These are phyloP conservation scores for Xerophyta viscosa DNA, from an alignment of 106 monocot species.

Conservation along the genomic window DNA sequence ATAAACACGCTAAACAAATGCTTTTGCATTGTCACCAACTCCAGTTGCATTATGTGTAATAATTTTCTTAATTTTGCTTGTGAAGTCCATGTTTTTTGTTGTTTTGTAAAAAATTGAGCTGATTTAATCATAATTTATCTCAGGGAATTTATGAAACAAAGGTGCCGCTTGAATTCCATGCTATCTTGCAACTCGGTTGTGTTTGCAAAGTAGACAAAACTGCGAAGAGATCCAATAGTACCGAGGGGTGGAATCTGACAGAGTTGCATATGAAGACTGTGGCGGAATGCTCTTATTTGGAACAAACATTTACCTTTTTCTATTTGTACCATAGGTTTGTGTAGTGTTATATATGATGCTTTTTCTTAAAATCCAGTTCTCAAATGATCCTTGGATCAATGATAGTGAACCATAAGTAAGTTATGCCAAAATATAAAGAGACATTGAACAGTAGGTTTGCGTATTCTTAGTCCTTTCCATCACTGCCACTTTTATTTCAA, in stretches of 20 bases:
- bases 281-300: conserved; percentile 85
- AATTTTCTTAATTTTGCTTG: too few species aligned
- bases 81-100: too few species aligned
- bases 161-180: conserved; percentile 56
- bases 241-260: conserved; percentile 62
- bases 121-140: conserved; percentile 1
- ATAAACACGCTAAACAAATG: too few species aligned
- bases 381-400: too few species aligned
- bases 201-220: conserved; percentile 80
- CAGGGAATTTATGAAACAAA: conserved; percentile 99
- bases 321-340: conserved; percentile 89
- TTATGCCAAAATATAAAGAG: too few species aligned
- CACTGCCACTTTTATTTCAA: too few species aligned
- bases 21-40: too few species aligned
- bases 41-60: too few species aligned
- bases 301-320: conserved; percentile 56
- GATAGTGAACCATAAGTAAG: too few species aligned
- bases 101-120: too few species aligned
- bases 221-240: conserved; percentile 40
- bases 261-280: conserved; percentile 92
- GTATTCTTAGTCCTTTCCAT: too few species aligned
- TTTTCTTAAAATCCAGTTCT: not conserved
- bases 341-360: not conserved
- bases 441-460: too few species aligned
- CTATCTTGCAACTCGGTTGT: conserved; percentile 86